These are phyloP conservation scores for Solanum ossicruentum DNA, from an alignment of 257 asterid genomes.

Conservation along the genomic window DNA sequence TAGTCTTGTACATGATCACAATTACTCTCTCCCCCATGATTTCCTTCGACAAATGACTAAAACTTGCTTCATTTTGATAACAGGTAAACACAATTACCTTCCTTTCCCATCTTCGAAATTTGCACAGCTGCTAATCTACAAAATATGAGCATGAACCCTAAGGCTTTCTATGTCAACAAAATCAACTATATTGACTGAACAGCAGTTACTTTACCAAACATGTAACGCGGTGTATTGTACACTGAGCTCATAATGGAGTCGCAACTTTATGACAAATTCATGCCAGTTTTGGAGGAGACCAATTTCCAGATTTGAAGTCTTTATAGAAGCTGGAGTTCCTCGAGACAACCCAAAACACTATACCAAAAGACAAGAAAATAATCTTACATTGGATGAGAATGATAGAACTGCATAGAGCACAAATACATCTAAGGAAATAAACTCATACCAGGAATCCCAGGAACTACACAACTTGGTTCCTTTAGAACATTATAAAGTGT, in stretches of 20 bases:
- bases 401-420: neutral
- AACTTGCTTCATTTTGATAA: neutral
- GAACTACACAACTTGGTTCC: slow-evolving; percentile 40
- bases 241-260: neutral
- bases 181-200: neutral
- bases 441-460: slow-evolving; percentile 81
- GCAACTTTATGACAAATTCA: slow-evolving; percentile 1
- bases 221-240: neutral
- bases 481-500: slow-evolving; percentile 56
- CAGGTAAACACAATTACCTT: neutral
- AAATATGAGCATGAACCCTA: neutral
- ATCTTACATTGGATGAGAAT: neutral
- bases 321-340: slow-evolving; percentile 57
- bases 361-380: slow-evolving; percentile 7
- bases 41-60: neutral
- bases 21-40: neutral
- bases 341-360: slow-evolving; percentile 69
- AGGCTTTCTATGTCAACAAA: neutral
- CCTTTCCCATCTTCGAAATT: neutral
- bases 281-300: slow-evolving; percentile 46
- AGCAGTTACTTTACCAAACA: neutral
- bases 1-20: neutral
- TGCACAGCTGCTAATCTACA: neutral
- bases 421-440: neutral
- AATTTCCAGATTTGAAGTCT: slow-evolving; percentile 65